A percentile compares a stretch with the other conserved stretches of the same genome.
Conservation (phyloP, 768 basidiomycete genomes). For the Rhodocollybia butyracea region DNA sequence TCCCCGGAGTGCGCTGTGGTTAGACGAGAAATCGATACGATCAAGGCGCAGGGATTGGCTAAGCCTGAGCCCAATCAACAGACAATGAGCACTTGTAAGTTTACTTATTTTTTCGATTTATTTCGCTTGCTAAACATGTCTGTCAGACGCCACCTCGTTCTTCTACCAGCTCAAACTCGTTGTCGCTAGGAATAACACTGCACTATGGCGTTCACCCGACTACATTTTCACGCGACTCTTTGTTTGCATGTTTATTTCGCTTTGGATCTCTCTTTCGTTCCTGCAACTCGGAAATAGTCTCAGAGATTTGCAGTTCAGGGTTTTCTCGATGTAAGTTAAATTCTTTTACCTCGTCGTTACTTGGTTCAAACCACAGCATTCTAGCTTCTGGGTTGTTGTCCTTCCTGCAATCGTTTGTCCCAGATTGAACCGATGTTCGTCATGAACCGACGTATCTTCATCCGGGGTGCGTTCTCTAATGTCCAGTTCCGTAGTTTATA, state of each 20-base stretch:
- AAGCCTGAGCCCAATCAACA: slow-evolving; percentile 36
- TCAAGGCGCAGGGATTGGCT: slow-evolving; percentile 46
- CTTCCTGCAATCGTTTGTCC: slow-evolving; percentile 71
- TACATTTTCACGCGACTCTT: slow-evolving; percentile 85
- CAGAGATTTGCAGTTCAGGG: slow-evolving; percentile 73
- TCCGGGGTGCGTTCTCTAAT: slow-evolving; percentile 20
- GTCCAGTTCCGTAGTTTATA: slow-evolving; percentile 11
- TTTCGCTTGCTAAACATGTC: not conserved
- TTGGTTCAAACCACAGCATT: not conserved
- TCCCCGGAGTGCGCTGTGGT: slow-evolving; percentile 54
- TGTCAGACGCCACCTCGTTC: slow-evolving; percentile 70
- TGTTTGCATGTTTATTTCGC: slow-evolving; percentile 65
- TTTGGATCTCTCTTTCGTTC: slow-evolving; percentile 77
- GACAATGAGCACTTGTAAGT: slow-evolving; percentile 46
- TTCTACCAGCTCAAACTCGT: slow-evolving; percentile 71
- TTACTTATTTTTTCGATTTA: not conserved
- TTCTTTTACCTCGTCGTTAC: not conserved
- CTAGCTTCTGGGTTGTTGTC: slow-evolving; percentile 63
- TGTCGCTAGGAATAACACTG: slow-evolving; percentile 58
- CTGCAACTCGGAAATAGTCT: slow-evolving; percentile 63
- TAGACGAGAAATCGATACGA: slow-evolving; percentile 39
- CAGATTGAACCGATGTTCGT: slow-evolving; percentile 87
- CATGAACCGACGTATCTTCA: slow-evolving; percentile 52
- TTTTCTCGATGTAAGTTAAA: slow-evolving; percentile 65
- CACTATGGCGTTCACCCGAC: slow-evolving; percentile 81